Conservation (phyloP, 441 rosid genomes). For the Arabidopsis hybrid region DNA sequence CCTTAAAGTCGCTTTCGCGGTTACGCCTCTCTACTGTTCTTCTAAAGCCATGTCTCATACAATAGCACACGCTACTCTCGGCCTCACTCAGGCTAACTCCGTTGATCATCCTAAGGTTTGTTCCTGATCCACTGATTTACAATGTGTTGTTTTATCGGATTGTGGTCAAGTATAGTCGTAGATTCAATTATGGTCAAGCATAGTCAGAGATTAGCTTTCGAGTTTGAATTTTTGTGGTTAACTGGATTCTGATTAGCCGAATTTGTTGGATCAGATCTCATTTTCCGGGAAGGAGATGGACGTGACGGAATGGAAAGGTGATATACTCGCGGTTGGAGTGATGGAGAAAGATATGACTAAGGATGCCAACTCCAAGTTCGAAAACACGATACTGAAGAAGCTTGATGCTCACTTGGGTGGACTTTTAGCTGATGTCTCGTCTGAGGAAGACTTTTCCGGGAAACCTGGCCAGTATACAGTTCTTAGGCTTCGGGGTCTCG, state of each 20-base stretch:
- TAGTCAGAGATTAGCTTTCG: conserved; percentile 1
- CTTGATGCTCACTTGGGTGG: conserved; percentile 81
- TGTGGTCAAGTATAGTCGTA: too few relatives aligned
- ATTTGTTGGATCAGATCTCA: conserved; percentile 55
- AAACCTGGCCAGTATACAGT: conserved; percentile 79
- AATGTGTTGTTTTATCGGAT: background rate
- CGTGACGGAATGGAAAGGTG: conserved; percentile 85
- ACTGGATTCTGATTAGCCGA: conserved; percentile 1
- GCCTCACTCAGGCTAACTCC: conserved; percentile 72
- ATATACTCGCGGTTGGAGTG: conserved; percentile 85
- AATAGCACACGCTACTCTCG: conserved; percentile 70
- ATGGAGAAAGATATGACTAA: conserved; percentile 83
- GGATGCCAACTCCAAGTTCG: conserved; percentile 72
- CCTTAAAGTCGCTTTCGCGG: conserved; percentile 49
- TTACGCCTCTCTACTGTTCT: conserved; percentile 49
- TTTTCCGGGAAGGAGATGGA: conserved; percentile 81
- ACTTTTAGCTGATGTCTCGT: conserved; percentile 78
- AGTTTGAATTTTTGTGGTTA: background rate
- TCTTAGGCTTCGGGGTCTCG: conserved; percentile 82
- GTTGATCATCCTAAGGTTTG: conserved; percentile 69
- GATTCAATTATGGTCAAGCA: background rate
- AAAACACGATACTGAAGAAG: conserved; percentile 69
- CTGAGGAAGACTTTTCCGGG: conserved; percentile 93
- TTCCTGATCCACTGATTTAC: background rate
- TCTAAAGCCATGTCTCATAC: conserved; percentile 72